Base-by-base conservation (phyloP, 2,329 filamentous ascomycete species). In the Hymenoscyphus fraxineus region DNA sequence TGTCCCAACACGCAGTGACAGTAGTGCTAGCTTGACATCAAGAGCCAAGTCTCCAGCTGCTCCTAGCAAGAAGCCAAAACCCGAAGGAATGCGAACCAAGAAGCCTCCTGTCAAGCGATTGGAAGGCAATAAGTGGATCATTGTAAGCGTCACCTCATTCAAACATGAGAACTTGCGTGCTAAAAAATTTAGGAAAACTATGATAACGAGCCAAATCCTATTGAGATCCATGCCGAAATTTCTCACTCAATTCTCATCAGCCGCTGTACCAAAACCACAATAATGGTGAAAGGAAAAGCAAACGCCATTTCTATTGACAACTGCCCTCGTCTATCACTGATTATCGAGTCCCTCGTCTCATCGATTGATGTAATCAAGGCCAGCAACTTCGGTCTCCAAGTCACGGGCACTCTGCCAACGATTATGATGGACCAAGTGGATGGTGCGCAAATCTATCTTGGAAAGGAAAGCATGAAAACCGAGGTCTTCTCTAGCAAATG, bases 301-400 rank as follows among this genome's bases (percentile, higher is more conserved):
- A 99, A 99, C 76, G 93, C 95, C n/a, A 91, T 99, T 67, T 94
- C 93, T 5, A 85, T 98, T 71, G 95, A 98, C 79, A 97, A 97
- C 80, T 94, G 89, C 63, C 86, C 83, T 58, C 89, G 92, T 59
- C 82, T 96, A 19, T 96, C 92, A 35, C 85, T 99, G 61, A 87
- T 98, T 60, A 85, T 98, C 62, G 94, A 98, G 72, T 91, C 88
- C 0, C 87, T 98, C 12, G 91, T 98, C 58, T 96, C 91, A 59
- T 92, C 91, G 39, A 87, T 99, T 64, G 95, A 99, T 74, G 91
- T 96, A 31, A 95, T 99, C 82, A 98, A 98, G 80, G 94, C 90
- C 58, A 86, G 90, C 71, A 96, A 95, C 77, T 97, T 99, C 76
- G 93, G 93, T 15, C 82, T 98, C n/a, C 93, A 97, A 78, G 91